Conservation (phyloP, 176 grass and related monocot genomes). For the Oryza australiensis region DNA sequence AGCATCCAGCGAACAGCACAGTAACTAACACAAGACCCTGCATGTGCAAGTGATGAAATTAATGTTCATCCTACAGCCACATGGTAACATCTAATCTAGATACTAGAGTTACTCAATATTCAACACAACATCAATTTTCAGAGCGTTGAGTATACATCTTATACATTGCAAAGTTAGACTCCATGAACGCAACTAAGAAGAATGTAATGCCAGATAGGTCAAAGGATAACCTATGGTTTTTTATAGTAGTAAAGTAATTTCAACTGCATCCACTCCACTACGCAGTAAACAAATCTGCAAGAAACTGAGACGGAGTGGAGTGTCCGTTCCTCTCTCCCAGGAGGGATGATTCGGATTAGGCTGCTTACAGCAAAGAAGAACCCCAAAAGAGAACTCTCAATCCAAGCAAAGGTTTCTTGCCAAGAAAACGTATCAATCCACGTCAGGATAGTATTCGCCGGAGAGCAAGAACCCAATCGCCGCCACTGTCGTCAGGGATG, state of each 20-base stretch:
- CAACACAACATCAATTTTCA: not conserved
- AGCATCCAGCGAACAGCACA: constrained; percentile 7
- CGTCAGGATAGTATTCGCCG: no score
- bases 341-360: not conserved
- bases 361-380: not conserved
- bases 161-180: not conserved
- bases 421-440: not conserved
- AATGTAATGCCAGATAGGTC: not conserved
- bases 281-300: not conserved
- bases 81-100: not conserved
- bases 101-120: not conserved
- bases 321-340: not conserved
- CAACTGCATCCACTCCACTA: not conserved
- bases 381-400: not conserved
- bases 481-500: no score
- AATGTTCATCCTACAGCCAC: constrained; percentile 13
- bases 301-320: not conserved
- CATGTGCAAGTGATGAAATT: constrained; percentile 39
- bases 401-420: not conserved
- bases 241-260: not conserved
- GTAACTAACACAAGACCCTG: constrained; percentile 39
- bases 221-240: not conserved
- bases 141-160: not conserved
- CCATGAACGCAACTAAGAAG: not conserved
- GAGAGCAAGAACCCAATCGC: not conserved